Evolutionary conservation across 495 filamentous ascomycete species (phyloP).

Genomic region (Lentithecium fluviatile): DNA sequence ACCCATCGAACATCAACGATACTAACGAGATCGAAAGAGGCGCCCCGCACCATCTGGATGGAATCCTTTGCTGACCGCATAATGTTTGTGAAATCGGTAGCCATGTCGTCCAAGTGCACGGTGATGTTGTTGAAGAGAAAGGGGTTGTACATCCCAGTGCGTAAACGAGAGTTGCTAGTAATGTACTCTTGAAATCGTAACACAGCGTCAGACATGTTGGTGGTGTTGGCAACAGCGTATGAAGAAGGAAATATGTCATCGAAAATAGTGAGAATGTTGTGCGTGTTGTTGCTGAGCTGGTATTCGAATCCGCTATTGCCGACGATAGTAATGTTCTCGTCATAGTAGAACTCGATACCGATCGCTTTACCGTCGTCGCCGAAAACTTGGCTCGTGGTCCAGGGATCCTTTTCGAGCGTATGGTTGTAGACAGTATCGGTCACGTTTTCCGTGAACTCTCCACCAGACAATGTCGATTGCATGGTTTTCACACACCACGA

Average conservation of each 20-base stretch:
- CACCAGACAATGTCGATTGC: constrained; percentile 6
- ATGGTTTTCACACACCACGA: constrained; percentile 23
- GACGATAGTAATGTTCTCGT: constrained; percentile 13
- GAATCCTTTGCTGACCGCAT: constrained; percentile 1
- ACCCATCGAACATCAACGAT: constrained; percentile 22
- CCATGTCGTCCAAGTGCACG: constrained; percentile 15
- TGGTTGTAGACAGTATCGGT: constrained; percentile 15
- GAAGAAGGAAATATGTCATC: constrained; percentile 14
- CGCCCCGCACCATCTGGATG: constrained; percentile 9
- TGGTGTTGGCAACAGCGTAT: constrained; percentile 16
- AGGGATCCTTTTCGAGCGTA: constrained; percentile 10
- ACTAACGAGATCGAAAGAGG: constrained; percentile 13
- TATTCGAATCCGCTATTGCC: constrained; percentile 5
- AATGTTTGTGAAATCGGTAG: constrained; percentile 14
- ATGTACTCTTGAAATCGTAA: constrained; percentile 9
- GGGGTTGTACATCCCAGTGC: constrained; percentile 9
- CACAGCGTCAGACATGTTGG: background rate
- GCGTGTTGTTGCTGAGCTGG: constrained; percentile 4
- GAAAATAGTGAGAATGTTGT: constrained; percentile 9
- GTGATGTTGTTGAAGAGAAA: constrained; percentile 16
- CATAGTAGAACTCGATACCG: constrained; percentile 4
- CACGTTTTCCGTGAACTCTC: constrained; percentile 14
- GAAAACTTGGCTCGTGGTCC: background rate
- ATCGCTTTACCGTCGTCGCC: background rate
- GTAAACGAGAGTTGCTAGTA: background rate